These are phyloP conservation scores for Kwoniella bestiolae DNA, from an alignment of 768 basidiomycete genomes.

Conservation along the genomic window DNA sequence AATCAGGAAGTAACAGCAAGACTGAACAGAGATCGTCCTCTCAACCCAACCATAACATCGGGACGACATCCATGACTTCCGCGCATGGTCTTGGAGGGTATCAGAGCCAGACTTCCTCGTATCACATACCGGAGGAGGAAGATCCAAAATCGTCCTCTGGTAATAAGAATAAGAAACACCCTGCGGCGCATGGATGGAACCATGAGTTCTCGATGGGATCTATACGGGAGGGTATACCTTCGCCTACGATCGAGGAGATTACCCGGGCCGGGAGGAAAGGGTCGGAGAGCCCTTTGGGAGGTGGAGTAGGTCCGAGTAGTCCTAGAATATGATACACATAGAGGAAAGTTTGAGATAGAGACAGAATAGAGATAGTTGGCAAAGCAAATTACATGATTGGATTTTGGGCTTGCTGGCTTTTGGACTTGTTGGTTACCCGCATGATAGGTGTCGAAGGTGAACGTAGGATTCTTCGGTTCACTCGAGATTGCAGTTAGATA, in stretches of 20 bases:
- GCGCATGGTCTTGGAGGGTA: too few relatives aligned
- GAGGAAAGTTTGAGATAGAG: not conserved
- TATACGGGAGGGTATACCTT: not conserved
- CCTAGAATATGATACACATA: not conserved
- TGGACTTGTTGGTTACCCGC: too few relatives aligned
- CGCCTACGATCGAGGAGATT: not conserved
- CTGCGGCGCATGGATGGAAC: not conserved
- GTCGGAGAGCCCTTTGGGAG: conserved; percentile 9
- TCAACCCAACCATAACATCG: not conserved
- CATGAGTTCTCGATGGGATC: conserved; percentile 5
- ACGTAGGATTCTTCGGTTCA: too few relatives aligned
- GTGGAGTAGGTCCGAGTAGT: not conserved
- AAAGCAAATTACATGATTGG: too few relatives aligned
- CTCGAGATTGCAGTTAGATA: too few relatives aligned
- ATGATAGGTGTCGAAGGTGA: too few relatives aligned
- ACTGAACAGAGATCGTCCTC: not conserved
- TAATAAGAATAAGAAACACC: too few relatives aligned
- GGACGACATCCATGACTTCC: too few relatives aligned
- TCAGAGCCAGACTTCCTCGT: too few relatives aligned
- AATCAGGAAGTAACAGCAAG: not conserved
- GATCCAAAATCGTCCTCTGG: too few relatives aligned
- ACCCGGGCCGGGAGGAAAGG: conserved; percentile 1
- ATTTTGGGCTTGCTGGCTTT: too few relatives aligned
- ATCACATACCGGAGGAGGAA: too few relatives aligned
- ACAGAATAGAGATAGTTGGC: not conserved